A percentile compares a stretch with the other conserved stretches of the same genome.
Evolutionary conservation across 257 asterid species (phyloP).

Genomic region (Voacanga thouarsii): DNA sequence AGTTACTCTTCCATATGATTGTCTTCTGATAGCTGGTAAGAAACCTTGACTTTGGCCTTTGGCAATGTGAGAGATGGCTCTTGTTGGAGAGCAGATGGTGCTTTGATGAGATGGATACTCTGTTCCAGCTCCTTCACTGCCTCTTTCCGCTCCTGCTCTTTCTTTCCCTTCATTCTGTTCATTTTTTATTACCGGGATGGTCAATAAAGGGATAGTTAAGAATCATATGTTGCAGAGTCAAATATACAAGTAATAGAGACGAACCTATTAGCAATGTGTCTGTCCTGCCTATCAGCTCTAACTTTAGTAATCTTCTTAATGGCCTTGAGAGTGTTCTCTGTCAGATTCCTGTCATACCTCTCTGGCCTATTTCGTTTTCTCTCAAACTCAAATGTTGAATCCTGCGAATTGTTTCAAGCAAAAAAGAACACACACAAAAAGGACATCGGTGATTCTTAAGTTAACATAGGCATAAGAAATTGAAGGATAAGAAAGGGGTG

Average conservation of each 20-base stretch:
- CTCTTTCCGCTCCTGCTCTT: slow-evolving; percentile 37
- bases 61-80: slow-evolving; percentile 52
- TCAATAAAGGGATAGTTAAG: neutral
- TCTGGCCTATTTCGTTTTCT: slow-evolving; percentile 86
- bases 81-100: slow-evolving; percentile 41
- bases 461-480: neutral
- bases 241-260: neutral
- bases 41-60: slow-evolving; percentile 33
- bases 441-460: neutral
- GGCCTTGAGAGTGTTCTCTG: slow-evolving; percentile 66
- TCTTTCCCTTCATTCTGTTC: slow-evolving; percentile 71
- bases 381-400: slow-evolving; percentile 91
- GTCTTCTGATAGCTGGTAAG: slow-evolving; percentile 18
- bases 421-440: neutral
- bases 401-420: slow-evolving; percentile 39
- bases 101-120: slow-evolving; percentile 56
- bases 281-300: slow-evolving; percentile 61
- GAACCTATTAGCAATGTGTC: slow-evolving; percentile 57
- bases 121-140: slow-evolving; percentile 50
- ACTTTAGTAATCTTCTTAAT: slow-evolving; percentile 78
- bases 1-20: slow-evolving; percentile 38
- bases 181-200: slow-evolving; percentile 12
- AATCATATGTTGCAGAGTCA: neutral
- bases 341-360: slow-evolving; percentile 73
- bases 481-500: neutral